Evolutionary conservation across 805 yeast genomes (phyloP), one percentile per base, ranked within the genome.

Genomic region (Kodamaea neixiangensis): DNA sequence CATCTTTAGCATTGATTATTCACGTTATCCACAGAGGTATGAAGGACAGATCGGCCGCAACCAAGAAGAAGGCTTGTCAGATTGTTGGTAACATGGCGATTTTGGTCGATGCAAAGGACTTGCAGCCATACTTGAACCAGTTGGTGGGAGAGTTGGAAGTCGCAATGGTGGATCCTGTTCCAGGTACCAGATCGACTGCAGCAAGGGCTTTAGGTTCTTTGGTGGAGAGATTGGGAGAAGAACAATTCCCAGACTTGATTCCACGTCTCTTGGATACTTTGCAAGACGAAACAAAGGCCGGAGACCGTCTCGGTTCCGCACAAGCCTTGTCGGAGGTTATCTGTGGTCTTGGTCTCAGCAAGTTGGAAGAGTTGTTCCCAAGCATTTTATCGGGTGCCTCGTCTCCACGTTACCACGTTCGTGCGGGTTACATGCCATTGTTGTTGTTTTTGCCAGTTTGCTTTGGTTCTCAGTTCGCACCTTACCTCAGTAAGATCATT

Each of bases 21-120:
- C 97, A 92, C 64, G 97, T 94, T 47, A 86, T 94, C 44, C 94
- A 90, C 65, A 83, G 99, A 68, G 99, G 98, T 72, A 84, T 94
- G 88, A 83, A 81, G 47, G 98, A 93, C 58, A 78, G 99, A 62
- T 87, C 96, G n/a, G 97, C 98, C 0, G 77, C 84, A 40, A 89
- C 94, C 4, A 94, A 93, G 75, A 83, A 88, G 66, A 90, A 90
- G 67, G 93, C 98, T 0, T 92, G 98, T 68, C 97, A 94, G 70
- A 93, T 94, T 75, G 97, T 94, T 25, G 99, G 99, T 55, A 94
- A 94, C 64, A 94, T 94, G 98, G 91, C 98, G 1, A 90, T 94
- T 65, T 77, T 94, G 61, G 97, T 96, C 14, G 98, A 93, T 61
- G 77, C 89, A 14, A 82, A 80, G 58, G 99, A 94, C 66, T 76